phyloP scores from a whole-genome alignment of 202 grass and related monocot species.

The Thinopyrum obtusiflorum region DNA sequence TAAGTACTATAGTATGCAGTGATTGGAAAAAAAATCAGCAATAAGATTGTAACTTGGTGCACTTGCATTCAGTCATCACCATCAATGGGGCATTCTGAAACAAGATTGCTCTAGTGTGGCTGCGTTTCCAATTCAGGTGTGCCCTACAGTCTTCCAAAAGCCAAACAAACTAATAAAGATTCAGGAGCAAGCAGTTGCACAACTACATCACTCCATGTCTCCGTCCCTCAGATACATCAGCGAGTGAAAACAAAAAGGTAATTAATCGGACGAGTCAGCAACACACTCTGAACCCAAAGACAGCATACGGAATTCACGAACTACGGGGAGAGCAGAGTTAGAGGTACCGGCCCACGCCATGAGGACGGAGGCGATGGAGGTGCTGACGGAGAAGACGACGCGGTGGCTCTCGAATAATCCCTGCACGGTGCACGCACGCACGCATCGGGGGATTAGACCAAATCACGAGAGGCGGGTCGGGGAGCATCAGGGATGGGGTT shows the following conservation, averaged over 20 bases:
- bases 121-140: background rate
- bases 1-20: background rate
- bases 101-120: background rate
- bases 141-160: background rate
- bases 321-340: background rate
- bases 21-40: background rate
- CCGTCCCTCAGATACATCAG: background rate
- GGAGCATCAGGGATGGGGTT: background rate
- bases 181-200: background rate
- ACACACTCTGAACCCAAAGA: background rate
- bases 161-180: background rate
- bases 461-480: background rate
- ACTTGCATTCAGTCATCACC: background rate
- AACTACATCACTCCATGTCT: background rate
- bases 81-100: background rate
- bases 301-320: background rate
- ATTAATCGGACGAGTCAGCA: background rate
- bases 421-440: background rate
- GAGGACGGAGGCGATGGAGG: slow-evolving; percentile 79
- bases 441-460: background rate
- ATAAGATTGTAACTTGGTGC: background rate
- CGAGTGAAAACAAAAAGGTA: background rate
- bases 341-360: slow-evolving; percentile 73
- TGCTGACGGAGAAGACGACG: slow-evolving; percentile 76
- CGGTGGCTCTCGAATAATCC: slow-evolving; percentile 78